Percentiles rank a stretch among this genome's conserved stretches.
Evolutionary conservation across 768 basidiomycete genomes (phyloP).

Genomic region (Rickenella mellea): DNA sequence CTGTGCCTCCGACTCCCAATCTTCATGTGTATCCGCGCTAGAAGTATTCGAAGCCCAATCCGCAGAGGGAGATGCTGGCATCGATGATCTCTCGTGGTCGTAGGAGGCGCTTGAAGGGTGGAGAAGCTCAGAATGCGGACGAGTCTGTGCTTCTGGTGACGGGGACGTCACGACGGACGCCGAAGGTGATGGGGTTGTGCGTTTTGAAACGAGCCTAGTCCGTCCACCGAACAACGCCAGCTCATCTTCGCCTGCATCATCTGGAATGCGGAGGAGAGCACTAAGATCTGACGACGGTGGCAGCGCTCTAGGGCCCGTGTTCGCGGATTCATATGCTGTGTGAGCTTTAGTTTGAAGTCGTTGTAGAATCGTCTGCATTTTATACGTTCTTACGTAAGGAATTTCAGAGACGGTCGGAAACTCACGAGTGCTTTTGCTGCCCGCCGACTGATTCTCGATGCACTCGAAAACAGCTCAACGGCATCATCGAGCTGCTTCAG

Average conservation of each 20-base stretch:
- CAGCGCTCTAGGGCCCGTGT: conserved; percentile 21
- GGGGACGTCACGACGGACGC: too few relatives aligned
- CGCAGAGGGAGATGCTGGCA: too few relatives aligned
- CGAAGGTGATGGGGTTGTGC: background rate
- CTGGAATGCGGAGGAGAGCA: conserved; percentile 6
- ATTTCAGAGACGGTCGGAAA: too few relatives aligned
- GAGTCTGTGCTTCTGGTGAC: too few relatives aligned
- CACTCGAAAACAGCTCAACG: conserved; percentile 55
- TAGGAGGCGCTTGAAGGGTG: too few relatives aligned
- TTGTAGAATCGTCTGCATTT: conserved; percentile 33
- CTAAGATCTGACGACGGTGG: conserved; percentile 10
- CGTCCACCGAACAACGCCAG: conserved; percentile 62
- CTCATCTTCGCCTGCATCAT: conserved; percentile 51
- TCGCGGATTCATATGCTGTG: conserved; percentile 18
- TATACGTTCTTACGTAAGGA: too few relatives aligned
- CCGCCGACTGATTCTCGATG: conserved; percentile 46
- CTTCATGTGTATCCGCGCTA: too few relatives aligned
- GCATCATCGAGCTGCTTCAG: conserved; percentile 64
- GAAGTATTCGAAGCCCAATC: too few relatives aligned
- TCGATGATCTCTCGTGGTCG: too few relatives aligned
- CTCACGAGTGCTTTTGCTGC: conserved; percentile 59
- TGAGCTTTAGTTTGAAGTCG: conserved; percentile 33
- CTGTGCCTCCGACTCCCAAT: too few relatives aligned
- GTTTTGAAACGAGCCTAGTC: conserved; percentile 31
- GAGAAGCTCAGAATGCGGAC: too few relatives aligned